Conservation (phyloP, 495 filamentous ascomycete species). For the Hypoxylon subgilvum region DNA sequence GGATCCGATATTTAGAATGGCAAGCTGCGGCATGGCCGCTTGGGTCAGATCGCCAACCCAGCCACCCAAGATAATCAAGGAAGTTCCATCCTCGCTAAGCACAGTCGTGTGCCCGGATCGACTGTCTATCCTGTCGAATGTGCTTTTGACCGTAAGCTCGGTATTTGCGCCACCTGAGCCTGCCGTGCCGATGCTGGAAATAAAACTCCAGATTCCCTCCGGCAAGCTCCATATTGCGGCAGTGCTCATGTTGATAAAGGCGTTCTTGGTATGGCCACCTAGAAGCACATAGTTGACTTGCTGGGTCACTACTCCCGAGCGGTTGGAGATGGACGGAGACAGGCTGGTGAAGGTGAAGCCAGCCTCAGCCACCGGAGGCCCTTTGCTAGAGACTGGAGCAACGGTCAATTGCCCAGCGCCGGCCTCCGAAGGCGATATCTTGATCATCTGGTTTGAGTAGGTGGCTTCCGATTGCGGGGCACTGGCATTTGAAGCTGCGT, state of each 20-base stretch:
- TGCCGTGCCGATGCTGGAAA: conserved; percentile 57
- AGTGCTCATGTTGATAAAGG: conserved; percentile 93
- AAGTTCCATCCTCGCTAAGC: conserved; percentile 74
- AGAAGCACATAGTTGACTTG: conserved; percentile 80
- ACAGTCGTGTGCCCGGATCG: conserved; percentile 87
- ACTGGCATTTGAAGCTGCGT: conserved; percentile 46
- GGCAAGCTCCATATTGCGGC: conserved; percentile 86
- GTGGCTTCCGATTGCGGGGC: conserved; percentile 67
- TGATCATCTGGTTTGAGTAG: conserved; percentile 79
- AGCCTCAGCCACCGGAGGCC: conserved; percentile 76
- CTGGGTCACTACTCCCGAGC: conserved; percentile 62
- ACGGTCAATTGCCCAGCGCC: conserved; percentile 23
- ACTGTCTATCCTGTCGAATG: conserved; percentile 64
- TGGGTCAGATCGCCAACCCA: conserved; percentile 84
- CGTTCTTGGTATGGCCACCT: conserved; percentile 81
- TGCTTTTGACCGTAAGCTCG: conserved; percentile 38
- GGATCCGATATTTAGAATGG: conserved; percentile 71
- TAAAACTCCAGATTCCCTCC: conserved; percentile 83
- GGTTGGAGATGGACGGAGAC: conserved; percentile 60
- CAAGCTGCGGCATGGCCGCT: conserved; percentile 80
- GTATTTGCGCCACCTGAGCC: conserved; percentile 46
- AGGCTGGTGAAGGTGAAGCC: conserved; percentile 83
- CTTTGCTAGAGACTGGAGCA: conserved; percentile 36
- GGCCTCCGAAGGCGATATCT: conserved; percentile 55
- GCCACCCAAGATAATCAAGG: conserved; percentile 79